These are phyloP conservation scores for Cymodocea nodosa DNA, from an alignment of 116 monocot species.

Conservation along the genomic window DNA sequence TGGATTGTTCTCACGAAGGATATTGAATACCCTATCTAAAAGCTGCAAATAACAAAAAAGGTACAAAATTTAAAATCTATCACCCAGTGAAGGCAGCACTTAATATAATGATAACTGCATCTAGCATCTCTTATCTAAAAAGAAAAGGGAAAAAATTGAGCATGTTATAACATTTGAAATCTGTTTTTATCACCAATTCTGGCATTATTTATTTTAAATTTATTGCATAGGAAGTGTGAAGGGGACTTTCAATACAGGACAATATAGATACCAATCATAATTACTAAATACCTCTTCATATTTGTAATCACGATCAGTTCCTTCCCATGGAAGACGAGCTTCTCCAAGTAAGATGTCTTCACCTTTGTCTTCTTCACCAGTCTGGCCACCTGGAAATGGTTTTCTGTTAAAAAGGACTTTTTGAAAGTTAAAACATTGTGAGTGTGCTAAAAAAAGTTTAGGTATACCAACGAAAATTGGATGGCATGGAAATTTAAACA, in stretches of 20 bases:
- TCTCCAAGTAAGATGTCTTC: slow-evolving; percentile 48
- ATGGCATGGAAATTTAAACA: too few species aligned
- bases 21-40: slow-evolving; percentile 83
- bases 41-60: slow-evolving; percentile 30
- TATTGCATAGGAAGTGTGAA: neutral
- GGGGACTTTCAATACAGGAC: neutral
- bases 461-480: too few species aligned
- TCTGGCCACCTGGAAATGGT: slow-evolving; percentile 26
- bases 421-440: neutral
- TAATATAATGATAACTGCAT: neutral
- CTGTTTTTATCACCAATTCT: too few species aligned
- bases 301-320: slow-evolving; percentile 74
- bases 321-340: slow-evolving; percentile 70
- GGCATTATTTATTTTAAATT: neutral
- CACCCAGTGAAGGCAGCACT: neutral
- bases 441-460: too few species aligned
- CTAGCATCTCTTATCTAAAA: too few species aligned
- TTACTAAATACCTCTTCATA: slow-evolving; percentile 66
- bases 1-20: slow-evolving; percentile 77
- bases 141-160: neutral
- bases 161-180: neutral
- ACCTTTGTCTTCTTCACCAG: slow-evolving; percentile 68
- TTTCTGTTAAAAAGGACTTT: neutral
- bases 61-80: neutral
- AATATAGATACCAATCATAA: neutral